Percentiles rank a stretch among this genome's conserved stretches.
These are phyloP conservation scores for Spinellus fusiger DNA, from an alignment of 192 early-diverging fungal genomes.

Conservation along the genomic window DNA sequence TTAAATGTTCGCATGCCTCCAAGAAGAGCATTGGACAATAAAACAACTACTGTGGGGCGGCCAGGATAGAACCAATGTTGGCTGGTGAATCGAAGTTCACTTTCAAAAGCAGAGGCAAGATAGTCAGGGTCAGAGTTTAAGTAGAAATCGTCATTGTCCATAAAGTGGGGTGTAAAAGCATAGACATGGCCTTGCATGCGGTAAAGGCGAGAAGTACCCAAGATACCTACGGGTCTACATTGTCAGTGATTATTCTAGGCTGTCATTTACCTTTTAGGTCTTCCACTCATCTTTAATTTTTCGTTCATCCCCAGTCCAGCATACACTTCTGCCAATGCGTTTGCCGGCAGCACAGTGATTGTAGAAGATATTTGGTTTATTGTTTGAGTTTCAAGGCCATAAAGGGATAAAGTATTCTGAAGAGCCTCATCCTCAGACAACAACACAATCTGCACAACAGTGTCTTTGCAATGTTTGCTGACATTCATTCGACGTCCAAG, in stretches of 20 bases:
- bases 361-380: slow-evolving; percentile 55
- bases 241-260: background rate
- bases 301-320: slow-evolving; percentile 61
- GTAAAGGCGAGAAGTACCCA: slow-evolving; percentile 74
- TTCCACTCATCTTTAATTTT: slow-evolving; percentile 69
- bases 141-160: slow-evolving; percentile 84
- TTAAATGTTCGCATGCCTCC: slow-evolving; percentile 40
- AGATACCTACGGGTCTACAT: slow-evolving; percentile 63
- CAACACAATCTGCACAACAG: slow-evolving; percentile 74
- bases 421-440: slow-evolving; percentile 64
- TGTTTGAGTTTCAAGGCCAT: slow-evolving; percentile 75
- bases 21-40: slow-evolving; percentile 70
- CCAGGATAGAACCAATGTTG: slow-evolving; percentile 68
- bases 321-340: slow-evolving; percentile 72
- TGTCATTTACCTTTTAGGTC: slow-evolving; percentile 47
- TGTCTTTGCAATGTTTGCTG: slow-evolving; percentile 38
- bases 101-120: slow-evolving; percentile 70
- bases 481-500: slow-evolving; percentile 64
- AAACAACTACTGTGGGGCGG: slow-evolving; percentile 69
- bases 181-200: slow-evolving; percentile 76
- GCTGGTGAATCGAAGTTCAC: slow-evolving; percentile 65
- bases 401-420: slow-evolving; percentile 61
- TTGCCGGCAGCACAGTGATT: slow-evolving; percentile 59
- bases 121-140: slow-evolving; percentile 76
- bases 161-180: slow-evolving; percentile 79